phyloP scores from a whole-genome alignment of 352 stramenopile species.

The Phytopythium vexans region DNA sequence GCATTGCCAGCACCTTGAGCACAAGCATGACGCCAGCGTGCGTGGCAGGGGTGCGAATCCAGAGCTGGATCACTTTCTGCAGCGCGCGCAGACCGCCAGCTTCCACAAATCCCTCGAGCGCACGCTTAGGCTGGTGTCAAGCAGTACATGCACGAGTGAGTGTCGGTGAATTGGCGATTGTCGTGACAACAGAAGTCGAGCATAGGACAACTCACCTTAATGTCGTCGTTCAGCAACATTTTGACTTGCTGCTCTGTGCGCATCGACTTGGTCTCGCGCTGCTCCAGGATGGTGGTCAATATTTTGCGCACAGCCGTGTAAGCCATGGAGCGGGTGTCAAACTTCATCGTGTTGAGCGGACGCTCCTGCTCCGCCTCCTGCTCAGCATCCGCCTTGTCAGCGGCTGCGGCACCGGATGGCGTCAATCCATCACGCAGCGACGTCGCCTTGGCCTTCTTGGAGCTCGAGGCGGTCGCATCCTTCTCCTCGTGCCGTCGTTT shows the following conservation, averaged over 20 bases:
- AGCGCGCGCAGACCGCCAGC: constrained; percentile 47
- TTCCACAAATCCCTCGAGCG: constrained; percentile 59
- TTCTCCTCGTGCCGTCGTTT: not conserved
- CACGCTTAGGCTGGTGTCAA: constrained; percentile 34
- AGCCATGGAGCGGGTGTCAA: constrained; percentile 37
- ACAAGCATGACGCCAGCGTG: constrained; percentile 46
- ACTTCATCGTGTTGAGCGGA: constrained; percentile 41
- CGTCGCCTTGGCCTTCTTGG: constrained; percentile 6
- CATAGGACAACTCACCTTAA: constrained; percentile 26
- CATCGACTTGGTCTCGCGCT: constrained; percentile 41
- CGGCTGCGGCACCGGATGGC: constrained; percentile 4
- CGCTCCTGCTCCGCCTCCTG: constrained; percentile 12
- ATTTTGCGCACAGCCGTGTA: constrained; percentile 52
- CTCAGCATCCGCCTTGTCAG: constrained; percentile 7
- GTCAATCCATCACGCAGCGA: not conserved
- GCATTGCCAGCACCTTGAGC: constrained; percentile 51
- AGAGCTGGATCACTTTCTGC: constrained; percentile 47
- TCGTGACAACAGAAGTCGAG: not conserved
- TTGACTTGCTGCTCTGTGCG: constrained; percentile 52
- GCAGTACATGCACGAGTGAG: not conserved
- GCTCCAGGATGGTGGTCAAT: constrained; percentile 44
- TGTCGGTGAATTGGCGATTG: constrained; percentile 1
- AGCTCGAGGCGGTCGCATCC: constrained; percentile 13
- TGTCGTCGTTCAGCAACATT: constrained; percentile 59
- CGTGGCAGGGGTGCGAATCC: constrained; percentile 44